These are phyloP conservation scores for Thalia dealbata DNA, from an alignment of 176 grass and related monocot species.

Conservation along the genomic window DNA sequence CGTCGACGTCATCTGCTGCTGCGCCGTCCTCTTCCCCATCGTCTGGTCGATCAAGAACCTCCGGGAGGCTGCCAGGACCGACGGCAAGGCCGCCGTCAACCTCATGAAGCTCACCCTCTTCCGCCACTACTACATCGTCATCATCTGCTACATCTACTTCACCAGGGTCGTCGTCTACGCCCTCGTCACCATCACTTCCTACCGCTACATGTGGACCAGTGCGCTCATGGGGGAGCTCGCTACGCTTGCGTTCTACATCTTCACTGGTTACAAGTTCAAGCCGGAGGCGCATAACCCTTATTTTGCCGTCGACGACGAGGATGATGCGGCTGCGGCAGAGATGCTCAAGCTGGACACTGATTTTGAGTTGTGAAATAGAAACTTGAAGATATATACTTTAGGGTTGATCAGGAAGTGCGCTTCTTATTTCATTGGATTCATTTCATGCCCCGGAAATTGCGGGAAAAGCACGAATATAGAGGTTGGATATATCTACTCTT, in stretches of 20 bases:
- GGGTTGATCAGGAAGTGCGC: background rate
- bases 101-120: constrained; percentile 11
- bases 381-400: too few species aligned
- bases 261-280: constrained; percentile 3
- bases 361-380: background rate
- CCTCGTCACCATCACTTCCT: constrained; percentile 6
- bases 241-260: constrained; percentile 4
- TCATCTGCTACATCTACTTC: constrained; percentile 14
- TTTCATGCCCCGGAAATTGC: background rate
- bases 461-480: background rate
- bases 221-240: background rate
- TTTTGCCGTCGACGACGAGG: background rate
- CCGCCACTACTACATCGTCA: constrained; percentile 4
- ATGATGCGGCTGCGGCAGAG: constrained; percentile 1
- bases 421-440: too few species aligned
- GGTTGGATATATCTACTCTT: constrained; percentile 2
- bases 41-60: constrained; percentile 12
- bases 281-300: constrained; percentile 8
- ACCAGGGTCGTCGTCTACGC: constrained; percentile 13
- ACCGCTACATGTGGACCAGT: constrained; percentile 1
- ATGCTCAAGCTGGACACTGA: background rate
- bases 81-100: constrained; percentile 14
- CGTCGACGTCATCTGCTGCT: constrained; percentile 8
- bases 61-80: constrained; percentile 2
- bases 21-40: constrained; percentile 6